These are phyloP conservation scores for Didymella sp. DNA, from an alignment of 2,329 filamentous ascomycete genomes.

Conservation along the genomic window DNA sequence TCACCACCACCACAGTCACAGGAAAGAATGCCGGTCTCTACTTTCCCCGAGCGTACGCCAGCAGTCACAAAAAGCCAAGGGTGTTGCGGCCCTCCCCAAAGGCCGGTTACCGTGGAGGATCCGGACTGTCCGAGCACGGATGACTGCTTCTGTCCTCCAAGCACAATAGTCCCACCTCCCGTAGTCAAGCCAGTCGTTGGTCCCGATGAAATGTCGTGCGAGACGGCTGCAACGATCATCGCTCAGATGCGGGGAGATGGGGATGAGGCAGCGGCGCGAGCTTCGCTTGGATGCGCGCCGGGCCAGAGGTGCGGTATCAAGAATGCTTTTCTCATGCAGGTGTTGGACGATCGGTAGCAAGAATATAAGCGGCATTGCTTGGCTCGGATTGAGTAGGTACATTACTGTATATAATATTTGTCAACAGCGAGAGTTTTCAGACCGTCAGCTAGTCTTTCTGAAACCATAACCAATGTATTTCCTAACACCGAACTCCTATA, in stretches of 20 bases:
- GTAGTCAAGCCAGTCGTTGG: not conserved
- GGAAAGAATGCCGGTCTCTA: not conserved
- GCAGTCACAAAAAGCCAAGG: conserved; percentile 3
- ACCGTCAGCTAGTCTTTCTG: too few species aligned
- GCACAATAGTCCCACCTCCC: conserved; percentile 3
- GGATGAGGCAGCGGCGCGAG: conserved; percentile 27
- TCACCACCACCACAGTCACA: conserved; percentile 5
- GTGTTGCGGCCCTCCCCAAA: conserved; percentile 7
- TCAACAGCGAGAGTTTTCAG: too few species aligned
- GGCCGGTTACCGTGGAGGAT: conserved; percentile 6
- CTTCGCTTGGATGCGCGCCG: conserved; percentile 30
- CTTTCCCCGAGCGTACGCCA: not conserved
- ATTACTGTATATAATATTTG: too few species aligned
- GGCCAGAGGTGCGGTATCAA: conserved; percentile 30
- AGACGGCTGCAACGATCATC: conserved; percentile 38
- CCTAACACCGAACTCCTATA: conserved; percentile 3
- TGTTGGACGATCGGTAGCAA: conserved; percentile 33
- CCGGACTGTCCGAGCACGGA: conserved; percentile 25
- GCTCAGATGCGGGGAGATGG: conserved; percentile 38
- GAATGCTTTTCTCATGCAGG: conserved; percentile 34
- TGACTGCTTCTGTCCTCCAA: conserved; percentile 33
- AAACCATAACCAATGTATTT: too few species aligned
- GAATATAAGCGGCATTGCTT: too few species aligned
- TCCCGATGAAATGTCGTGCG: conserved; percentile 37
- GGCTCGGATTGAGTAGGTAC: too few species aligned